Conservation (phyloP, 495 filamentous ascomycete species). For the Aspergillus hancockii region DNA sequence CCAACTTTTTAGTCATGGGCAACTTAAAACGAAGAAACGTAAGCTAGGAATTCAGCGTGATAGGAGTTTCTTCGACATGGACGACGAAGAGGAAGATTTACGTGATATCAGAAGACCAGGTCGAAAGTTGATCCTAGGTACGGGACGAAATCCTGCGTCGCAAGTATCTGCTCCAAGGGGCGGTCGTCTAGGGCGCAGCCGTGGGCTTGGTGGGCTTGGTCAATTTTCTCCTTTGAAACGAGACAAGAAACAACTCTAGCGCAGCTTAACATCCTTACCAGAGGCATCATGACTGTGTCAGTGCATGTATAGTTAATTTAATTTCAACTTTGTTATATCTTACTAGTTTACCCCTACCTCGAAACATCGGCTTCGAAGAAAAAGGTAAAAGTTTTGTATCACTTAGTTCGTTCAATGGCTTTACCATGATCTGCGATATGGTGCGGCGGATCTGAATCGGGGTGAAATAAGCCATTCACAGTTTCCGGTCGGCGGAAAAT, state of each 20-base stretch:
- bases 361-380: too few relatives aligned
- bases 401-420: too few relatives aligned
- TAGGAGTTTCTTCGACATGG: slow-evolving; percentile 76
- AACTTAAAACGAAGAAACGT: slow-evolving; percentile 69
- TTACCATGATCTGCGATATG: too few relatives aligned
- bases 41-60: slow-evolving; percentile 64
- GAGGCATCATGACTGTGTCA: not conserved
- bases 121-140: slow-evolving; percentile 30
- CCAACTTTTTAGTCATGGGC: slow-evolving; percentile 34
- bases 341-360: too few relatives aligned
- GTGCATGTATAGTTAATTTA: too few relatives aligned
- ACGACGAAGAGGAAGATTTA: slow-evolving; percentile 55
- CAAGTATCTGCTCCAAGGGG: slow-evolving; percentile 20
- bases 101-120: slow-evolving; percentile 33
- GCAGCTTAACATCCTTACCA: not conserved
- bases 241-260: slow-evolving; percentile 56
- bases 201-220: slow-evolving; percentile 38
- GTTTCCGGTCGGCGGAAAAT: not conserved
- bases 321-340: too few relatives aligned
- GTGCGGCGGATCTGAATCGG: too few relatives aligned
- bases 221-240: slow-evolving; percentile 82
- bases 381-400: too few relatives aligned
- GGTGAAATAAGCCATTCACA: too few relatives aligned
- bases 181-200: slow-evolving; percentile 17
- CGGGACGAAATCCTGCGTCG: slow-evolving; percentile 20